Base-by-base conservation (phyloP, 2,329 filamentous ascomycete genomes). In the Paecilomyces variotii region DNA sequence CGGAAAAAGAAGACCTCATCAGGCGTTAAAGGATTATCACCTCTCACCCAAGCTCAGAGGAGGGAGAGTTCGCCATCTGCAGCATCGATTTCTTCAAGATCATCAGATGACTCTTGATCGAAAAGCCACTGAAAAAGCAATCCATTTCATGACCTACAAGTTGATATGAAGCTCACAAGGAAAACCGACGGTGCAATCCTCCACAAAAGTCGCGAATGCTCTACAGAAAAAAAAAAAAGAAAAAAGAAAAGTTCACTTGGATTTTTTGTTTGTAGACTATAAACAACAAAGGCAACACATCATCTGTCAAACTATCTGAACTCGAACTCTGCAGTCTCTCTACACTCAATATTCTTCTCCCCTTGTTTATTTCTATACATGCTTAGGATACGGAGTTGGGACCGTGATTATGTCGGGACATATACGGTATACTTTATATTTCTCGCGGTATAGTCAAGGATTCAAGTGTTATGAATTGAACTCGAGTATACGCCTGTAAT, bases 11-110 rank as follows among this genome's bases (percentile, higher is more conserved):
- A 69, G 49, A 61, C 56, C 19, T 59, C 58, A 30, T 57, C 57
- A 14, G 24, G 12, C 9, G 58, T 67, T 9, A 68, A 67, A 35
- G 71, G 72, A 1, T 53, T 72, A 26, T 74, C 72, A 24, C 72
- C 72, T 56, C 60, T 75, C 14, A 72, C 70, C n/a, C 72, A 73
- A 55, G 69, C 71, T n/a, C 71, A 73, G 55, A 67, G 72, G 19
- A 65, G 72, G 24, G 72, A 75, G 53, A 72, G 72, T 49, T 67
- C 65, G 1, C 62, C 68, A 19, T 72, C 72, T 0, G 69, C 39
- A 24, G 39, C 39, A 45, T 45, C 39, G 7, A 19, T 45, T 3
- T 45, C 39, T 45, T 45, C 39, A 3, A 14, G 19, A 14, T 45
- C 39, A 45, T 19, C 39, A 7, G 39, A 45, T 14, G 39, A 45